Percentiles rank a stretch among this genome's conserved stretches.
phyloP scores from a whole-genome alignment of 306 rosid genomes.

The Lithocarpus polystachyus region DNA sequence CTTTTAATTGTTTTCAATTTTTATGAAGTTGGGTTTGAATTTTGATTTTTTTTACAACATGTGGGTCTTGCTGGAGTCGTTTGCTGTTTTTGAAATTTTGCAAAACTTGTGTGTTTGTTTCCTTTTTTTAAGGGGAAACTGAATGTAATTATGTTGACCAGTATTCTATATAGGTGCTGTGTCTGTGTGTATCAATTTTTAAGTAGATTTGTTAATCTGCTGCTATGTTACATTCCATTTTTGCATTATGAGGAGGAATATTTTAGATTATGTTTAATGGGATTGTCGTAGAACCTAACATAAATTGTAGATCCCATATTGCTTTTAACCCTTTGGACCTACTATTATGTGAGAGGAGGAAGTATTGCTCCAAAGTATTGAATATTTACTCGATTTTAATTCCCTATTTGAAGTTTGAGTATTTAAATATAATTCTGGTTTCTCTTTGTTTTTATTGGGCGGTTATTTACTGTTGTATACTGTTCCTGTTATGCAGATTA shows the following conservation, averaged over 20 bases:
- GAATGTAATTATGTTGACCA: background rate
- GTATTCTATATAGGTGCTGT: background rate
- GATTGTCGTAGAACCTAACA: background rate
- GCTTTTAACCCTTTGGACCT: too few relatives aligned
- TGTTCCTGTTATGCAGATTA: background rate
- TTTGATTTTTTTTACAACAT: background rate
- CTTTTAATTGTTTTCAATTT: background rate
- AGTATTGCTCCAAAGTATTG: too few relatives aligned
- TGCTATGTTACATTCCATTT: background rate
- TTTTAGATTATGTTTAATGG: background rate
- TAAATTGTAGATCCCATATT: too few relatives aligned
- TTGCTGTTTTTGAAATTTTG: background rate
- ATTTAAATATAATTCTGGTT: conserved; percentile 3
- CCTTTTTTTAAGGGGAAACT: background rate
- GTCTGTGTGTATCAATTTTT: background rate
- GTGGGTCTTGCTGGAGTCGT: background rate
- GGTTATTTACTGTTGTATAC: background rate
- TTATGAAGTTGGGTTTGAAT: background rate
- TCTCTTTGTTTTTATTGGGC: conserved; percentile 1
- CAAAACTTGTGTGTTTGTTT: background rate
- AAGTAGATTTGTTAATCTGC: background rate
- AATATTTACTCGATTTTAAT: too few relatives aligned
- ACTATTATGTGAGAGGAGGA: too few relatives aligned
- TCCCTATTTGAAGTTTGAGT: background rate
- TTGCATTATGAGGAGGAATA: background rate